Evolutionary conservation across 2,329 filamentous ascomycete species (phyloP), one percentile per base, ranked within the genome.

Genomic region (Mycocentrospora acerina): DNA sequence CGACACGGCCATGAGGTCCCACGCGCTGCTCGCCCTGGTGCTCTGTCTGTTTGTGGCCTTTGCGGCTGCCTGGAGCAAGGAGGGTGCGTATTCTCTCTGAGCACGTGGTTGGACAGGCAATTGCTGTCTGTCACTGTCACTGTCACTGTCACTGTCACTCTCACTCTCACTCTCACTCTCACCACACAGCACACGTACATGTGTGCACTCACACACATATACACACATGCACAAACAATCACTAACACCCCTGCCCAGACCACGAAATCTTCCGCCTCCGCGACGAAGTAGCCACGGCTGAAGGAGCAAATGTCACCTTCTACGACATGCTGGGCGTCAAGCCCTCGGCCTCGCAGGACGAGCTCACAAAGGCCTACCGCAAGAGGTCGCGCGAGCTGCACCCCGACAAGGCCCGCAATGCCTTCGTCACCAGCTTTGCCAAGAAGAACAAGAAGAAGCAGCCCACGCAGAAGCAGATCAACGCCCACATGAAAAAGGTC

Each of bases 261-360:
- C 89, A 94, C 65, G 93, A 98, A 72, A 97, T 98, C 73, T 98
- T 98, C 75, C 87, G 90, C 57, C 78, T 98, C 47, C 85, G 85
- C 62, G 90, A 96, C 72, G 93, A 97, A 67, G 80, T 98, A 39
- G 73, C 80, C 44, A 71, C 81, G 29, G 75, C 82, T 51, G 88
- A 96, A 67, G 90, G 93, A 41, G 60, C 76, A 35, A 84, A 87
- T 47, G 79, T 88, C 44, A 93, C 88, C 56, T 98, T 98, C 71
- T 98, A 98, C 80, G 76, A 94, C 64, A 93, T 95, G 71, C 76
- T 98, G 48, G 90, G 85, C 59, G 79, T 95, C 51, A 75, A 78
- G 34, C 75, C 82, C 43, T 78, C 77, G 42, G 91, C 90, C 44
- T 85, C 78, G 55, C 83, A 88, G 53, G 89, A 95, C 48, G 88